A percentile compares a stretch with the other conserved stretches of the same genome.
phyloP scores from a whole-genome alignment of 106 monocot genomes.

The Acorus calamus region DNA sequence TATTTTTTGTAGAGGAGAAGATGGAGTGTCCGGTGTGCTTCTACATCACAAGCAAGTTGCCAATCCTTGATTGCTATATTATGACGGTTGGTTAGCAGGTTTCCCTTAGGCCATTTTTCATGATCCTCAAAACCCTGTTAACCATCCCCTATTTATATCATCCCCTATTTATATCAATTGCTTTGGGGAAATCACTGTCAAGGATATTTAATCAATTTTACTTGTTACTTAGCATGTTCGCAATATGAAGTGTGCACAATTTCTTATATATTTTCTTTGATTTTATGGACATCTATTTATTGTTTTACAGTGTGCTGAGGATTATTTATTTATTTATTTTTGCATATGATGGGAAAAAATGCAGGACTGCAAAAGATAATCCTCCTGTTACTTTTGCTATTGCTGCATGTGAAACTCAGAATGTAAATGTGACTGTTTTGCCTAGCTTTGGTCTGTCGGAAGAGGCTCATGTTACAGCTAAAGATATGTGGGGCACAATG shows the following conservation, averaged over 20 bases:
- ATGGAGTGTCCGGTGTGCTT: slow-evolving; percentile 96
- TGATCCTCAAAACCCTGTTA: slow-evolving; percentile 5
- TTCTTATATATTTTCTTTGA: neutral
- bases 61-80: slow-evolving; percentile 32
- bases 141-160: neutral
- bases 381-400: slow-evolving; percentile 96
- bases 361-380: slow-evolving; percentile 91
- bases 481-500: slow-evolving; percentile 87
- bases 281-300: neutral
- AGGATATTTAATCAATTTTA: no score
- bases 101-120: slow-evolving; percentile 27
- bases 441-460: slow-evolving; percentile 68
- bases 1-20: slow-evolving; percentile 54
- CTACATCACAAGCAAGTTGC: slow-evolving; percentile 93
- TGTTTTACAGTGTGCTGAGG: slow-evolving; percentile 1
- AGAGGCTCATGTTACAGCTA: slow-evolving; percentile 58
- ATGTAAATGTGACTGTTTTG: slow-evolving; percentile 92
- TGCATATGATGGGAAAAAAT: slow-evolving; percentile 8
- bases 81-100: slow-evolving; percentile 30
- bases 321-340: neutral
- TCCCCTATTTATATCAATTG: no score
- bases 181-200: no score
- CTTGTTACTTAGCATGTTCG: no score
- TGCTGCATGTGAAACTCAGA: slow-evolving; percentile 99
- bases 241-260: no score